Evolutionary conservation across 768 basidiomycete genomes (phyloP).

Genomic region (Clavulina sp.): DNA sequence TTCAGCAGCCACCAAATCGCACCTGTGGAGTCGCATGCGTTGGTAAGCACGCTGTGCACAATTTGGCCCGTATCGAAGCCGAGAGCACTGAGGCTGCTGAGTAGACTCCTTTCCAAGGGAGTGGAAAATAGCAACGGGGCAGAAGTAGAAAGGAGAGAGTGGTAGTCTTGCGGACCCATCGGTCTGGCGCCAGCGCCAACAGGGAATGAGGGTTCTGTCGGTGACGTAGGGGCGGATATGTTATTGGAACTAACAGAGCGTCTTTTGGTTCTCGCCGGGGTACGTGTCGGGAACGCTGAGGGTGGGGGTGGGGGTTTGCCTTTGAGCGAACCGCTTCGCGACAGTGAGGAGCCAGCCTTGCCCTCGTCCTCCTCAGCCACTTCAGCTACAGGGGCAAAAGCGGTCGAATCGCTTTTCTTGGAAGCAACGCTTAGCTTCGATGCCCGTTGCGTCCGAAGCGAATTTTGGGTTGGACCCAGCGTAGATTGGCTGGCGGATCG

Average conservation of each 20-base stretch:
- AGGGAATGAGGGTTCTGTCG: constrained; percentile 9
- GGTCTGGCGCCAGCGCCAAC: constrained; percentile 23
- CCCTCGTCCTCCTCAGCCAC: constrained; percentile 8
- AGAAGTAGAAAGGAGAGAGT: constrained; percentile 26
- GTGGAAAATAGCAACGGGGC: constrained; percentile 80
- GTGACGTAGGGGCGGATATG: constrained; percentile 13
- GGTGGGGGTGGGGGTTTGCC: constrained; percentile 21
- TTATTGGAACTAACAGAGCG: constrained; percentile 81
- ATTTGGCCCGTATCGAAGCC: constrained; percentile 93
- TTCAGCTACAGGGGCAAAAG: constrained; percentile 8
- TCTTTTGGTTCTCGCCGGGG: constrained; percentile 87
- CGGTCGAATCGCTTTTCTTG: neutral
- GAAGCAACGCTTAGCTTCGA: neutral
- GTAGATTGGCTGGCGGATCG: neutral
- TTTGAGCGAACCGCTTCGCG: neutral
- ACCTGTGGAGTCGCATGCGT: constrained; percentile 84
- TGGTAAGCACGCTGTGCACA: constrained; percentile 75
- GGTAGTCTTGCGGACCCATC: no score
- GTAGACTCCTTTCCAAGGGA: constrained; percentile 55
- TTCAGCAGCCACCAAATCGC: constrained; percentile 96
- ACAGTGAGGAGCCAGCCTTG: neutral
- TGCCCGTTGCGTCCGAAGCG: neutral
- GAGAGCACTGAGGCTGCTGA: constrained; percentile 53
- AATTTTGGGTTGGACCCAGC: neutral
- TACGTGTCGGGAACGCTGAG: constrained; percentile 53